phyloP scores from a whole-genome alignment of 768 basidiomycete genomes.

The Russula virescens region DNA sequence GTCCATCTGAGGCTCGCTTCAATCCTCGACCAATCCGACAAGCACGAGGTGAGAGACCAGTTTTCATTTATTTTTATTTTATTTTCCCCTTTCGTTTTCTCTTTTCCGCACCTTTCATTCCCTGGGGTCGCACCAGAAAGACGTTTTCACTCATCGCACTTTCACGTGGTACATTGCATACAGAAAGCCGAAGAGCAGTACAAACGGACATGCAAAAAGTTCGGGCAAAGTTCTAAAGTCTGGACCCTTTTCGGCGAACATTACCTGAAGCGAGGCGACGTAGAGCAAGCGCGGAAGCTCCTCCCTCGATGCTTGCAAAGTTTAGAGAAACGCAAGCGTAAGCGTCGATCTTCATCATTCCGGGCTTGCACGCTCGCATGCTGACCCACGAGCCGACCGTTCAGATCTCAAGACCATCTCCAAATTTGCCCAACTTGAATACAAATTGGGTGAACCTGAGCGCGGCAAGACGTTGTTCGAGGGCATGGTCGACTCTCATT shows the following conservation, averaged over 20 bases:
- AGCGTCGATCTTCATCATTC: conserved; percentile 29
- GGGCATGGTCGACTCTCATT: conserved; percentile 92
- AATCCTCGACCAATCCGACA: conserved; percentile 80
- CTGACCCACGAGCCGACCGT: not conserved
- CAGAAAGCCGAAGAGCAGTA: conserved; percentile 94
- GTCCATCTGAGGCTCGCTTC: conserved; percentile 78
- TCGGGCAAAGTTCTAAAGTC: conserved; percentile 85
- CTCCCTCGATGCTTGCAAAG: conserved; percentile 85
- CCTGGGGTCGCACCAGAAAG: no score
- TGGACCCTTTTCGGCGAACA: conserved; percentile 89
- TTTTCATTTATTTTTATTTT: no score
- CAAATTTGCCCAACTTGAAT: conserved; percentile 92
- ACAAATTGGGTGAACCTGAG: conserved; percentile 89
- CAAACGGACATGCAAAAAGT: conserved; percentile 88
- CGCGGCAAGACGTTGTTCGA: conserved; percentile 95
- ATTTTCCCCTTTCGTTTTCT: no score
- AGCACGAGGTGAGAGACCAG: conserved; percentile 54
- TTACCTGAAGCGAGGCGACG: conserved; percentile 63
- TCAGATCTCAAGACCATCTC: conserved; percentile 93
- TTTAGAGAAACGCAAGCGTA: conserved; percentile 91
- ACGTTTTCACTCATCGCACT: not conserved
- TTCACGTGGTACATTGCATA: conserved; percentile 5
- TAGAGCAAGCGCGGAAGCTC: conserved; percentile 79
- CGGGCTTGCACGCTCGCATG: not conserved
- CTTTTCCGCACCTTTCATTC: not conserved